phyloP scores from a whole-genome alignment of 257 asterid genomes.

The Rubia yunnanensis region DNA sequence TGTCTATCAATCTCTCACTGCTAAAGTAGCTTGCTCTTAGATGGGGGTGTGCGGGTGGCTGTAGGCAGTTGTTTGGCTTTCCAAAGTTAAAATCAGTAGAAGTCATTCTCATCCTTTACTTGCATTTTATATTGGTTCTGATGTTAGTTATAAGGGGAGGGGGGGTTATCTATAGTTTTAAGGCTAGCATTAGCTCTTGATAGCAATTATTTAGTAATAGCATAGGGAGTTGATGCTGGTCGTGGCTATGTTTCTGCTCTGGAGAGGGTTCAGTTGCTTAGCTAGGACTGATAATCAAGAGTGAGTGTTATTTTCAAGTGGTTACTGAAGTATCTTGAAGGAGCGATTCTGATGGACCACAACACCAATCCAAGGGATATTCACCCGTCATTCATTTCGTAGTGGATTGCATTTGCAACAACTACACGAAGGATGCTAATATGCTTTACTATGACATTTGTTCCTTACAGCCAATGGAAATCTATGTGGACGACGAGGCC shows the following conservation, averaged over 20 bases:
- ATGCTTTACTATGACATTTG: slow-evolving; percentile 73
- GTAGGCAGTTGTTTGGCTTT: slow-evolving; percentile 1
- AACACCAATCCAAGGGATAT: slow-evolving; percentile 30
- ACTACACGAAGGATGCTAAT: slow-evolving; percentile 68
- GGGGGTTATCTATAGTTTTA: neutral
- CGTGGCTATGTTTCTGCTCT: neutral
- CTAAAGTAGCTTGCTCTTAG: slow-evolving; percentile 7
- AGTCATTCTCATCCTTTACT: neutral
- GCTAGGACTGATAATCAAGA: slow-evolving; percentile 16
- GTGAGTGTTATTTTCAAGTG: slow-evolving; percentile 24
- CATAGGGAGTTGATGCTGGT: slow-evolving; percentile 7
- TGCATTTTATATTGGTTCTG: neutral
- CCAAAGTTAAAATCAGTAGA: neutral
- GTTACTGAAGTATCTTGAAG: slow-evolving; percentile 28
- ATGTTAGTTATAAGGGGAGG: neutral
- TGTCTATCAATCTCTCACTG: slow-evolving; percentile 24
- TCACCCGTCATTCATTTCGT: slow-evolving; percentile 52
- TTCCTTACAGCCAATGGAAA: slow-evolving; percentile 96
- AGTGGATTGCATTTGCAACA: slow-evolving; percentile 46
- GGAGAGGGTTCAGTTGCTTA: slow-evolving; percentile 11
- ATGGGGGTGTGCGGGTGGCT: neutral
- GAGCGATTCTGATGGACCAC: slow-evolving; percentile 43
- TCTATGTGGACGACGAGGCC: slow-evolving; percentile 93
- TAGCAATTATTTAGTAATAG: neutral
- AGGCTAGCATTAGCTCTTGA: neutral